Conservation (phyloP, 2,329 filamentous ascomycete genomes). For the Ceratocystis huliohia region DNA sequence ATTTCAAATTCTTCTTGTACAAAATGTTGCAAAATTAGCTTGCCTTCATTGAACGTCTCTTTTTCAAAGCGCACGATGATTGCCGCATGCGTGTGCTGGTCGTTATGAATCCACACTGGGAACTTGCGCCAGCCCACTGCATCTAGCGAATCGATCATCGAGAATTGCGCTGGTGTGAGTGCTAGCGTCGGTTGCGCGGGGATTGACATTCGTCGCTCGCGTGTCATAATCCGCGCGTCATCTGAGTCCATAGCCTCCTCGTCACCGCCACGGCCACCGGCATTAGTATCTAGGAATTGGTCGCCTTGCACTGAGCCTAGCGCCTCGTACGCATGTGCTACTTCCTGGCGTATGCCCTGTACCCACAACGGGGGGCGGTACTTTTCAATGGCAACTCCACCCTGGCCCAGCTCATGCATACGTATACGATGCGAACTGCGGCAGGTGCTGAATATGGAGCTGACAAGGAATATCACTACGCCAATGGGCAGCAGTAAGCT, state of each 20-base stretch:
- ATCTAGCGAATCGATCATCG: slow-evolving; percentile 69
- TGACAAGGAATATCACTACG: slow-evolving; percentile 57
- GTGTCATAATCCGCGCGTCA: slow-evolving; percentile 33
- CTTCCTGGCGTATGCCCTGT: slow-evolving; percentile 59
- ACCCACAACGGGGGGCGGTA: slow-evolving; percentile 69
- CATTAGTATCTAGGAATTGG: slow-evolving; percentile 53
- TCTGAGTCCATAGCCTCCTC: slow-evolving; percentile 26
- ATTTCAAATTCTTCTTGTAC: slow-evolving; percentile 53
- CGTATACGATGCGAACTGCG: slow-evolving; percentile 62
- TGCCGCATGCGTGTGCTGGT: slow-evolving; percentile 73
- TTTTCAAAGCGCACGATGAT: slow-evolving; percentile 69
- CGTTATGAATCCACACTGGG: slow-evolving; percentile 62
- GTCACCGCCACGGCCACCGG: slow-evolving; percentile 35
- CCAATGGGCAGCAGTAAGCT: slow-evolving; percentile 62
- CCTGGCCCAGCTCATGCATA: slow-evolving; percentile 59
- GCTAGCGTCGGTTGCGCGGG: slow-evolving; percentile 54
- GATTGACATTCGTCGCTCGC: slow-evolving; percentile 32
- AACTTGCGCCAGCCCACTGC: slow-evolving; percentile 51
- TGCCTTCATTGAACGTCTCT: slow-evolving; percentile 59
- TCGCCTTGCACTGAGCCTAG: slow-evolving; percentile 56
- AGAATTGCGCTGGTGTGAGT: slow-evolving; percentile 66
- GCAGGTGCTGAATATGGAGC: slow-evolving; percentile 63
- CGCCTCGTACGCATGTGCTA: slow-evolving; percentile 66
- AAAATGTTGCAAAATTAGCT: slow-evolving; percentile 70
- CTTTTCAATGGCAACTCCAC: slow-evolving; percentile 51